These are phyloP conservation scores for Drosera capensis DNA, from an alignment of 148 eudicot species.

Conservation along the genomic window DNA sequence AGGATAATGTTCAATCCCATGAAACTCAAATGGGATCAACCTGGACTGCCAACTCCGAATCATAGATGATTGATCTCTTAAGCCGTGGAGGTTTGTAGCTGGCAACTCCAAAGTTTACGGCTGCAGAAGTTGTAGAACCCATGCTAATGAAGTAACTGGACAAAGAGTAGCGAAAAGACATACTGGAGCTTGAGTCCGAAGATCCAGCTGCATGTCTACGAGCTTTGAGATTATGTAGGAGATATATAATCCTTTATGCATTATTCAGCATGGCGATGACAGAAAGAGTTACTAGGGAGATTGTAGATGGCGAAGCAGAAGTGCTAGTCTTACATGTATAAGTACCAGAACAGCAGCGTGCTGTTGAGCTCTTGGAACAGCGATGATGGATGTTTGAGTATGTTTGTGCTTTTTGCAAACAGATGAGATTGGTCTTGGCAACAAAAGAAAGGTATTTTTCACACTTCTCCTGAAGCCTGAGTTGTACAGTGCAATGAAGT, in stretches of 20 bases:
- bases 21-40: conserved; percentile 25
- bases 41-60: conserved; percentile 50
- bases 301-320: conserved; percentile 43
- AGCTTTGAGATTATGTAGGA: conserved; percentile 50
- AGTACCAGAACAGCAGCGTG: too few relatives aligned
- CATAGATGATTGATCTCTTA: conserved; percentile 66
- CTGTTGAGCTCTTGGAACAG: too few relatives aligned
- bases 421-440: too few relatives aligned
- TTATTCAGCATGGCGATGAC: conserved; percentile 36
- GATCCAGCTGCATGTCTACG: conserved; percentile 38
- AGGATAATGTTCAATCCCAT: conserved; percentile 37
- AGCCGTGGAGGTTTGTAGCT: conserved; percentile 61
- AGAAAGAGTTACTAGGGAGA: conserved; percentile 31
- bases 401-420: too few relatives aligned
- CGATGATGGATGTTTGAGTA: too few relatives aligned
- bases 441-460: too few relatives aligned
- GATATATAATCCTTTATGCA: conserved; percentile 31
- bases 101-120: conserved; percentile 53
- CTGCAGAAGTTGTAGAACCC: conserved; percentile 58
- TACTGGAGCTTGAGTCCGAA: conserved; percentile 49
- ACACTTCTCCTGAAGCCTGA: too few relatives aligned
- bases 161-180: conserved; percentile 26
- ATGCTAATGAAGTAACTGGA: conserved; percentile 44
- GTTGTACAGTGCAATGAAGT: too few relatives aligned
- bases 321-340: too few relatives aligned